Evolutionary conservation across 805 yeast species (phyloP), one percentile per base, ranked within the genome.

Genomic region (Lipomyces starkeyi): DNA sequence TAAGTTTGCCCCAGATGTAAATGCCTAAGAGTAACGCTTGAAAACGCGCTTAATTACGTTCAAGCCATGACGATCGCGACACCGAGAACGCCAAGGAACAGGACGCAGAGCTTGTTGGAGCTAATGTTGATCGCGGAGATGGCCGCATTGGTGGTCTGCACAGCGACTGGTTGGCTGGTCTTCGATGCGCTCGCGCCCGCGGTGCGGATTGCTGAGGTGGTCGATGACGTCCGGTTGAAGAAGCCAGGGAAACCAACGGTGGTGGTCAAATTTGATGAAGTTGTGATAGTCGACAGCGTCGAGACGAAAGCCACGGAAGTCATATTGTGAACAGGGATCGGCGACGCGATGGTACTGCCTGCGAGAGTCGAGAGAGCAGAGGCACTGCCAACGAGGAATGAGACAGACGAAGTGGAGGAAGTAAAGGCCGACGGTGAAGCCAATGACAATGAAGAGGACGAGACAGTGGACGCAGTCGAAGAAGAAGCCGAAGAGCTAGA

Each of bases 351-450:
- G 40, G 62, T 53, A 14, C 55, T 25, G 25, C n/a, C 13, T 2
- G 62, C 9, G 13, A 25, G 40, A 29, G 59, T 57, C 6, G 59
- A 20, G 25, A 57, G 17, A 11, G 8, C 47, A 25, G 37, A 25
- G 7, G 20, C 32, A 25, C 58, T 11, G 4, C 40, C 40, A 4
- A 52, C 37, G 54, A 43, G 35, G 43, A 27, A 49, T 53, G 20
- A 25, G 54, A 49, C 91, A 40, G 58, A 52, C 52, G 35, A 61
- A 57, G 53, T 57, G 56, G 37, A 34, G n/a, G 32, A 61, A 65
- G 35, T 58, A 62, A 56, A 47, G 25, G 27, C n/a, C 11, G 54
- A 11, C 6, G 56, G 32, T 25, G 56, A 14, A 20, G 17, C 1
- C 17, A 29, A 11, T 6, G 56, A 6, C 11, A 35, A 25, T 6